Percentiles rank a stretch among this genome's conserved stretches.
Evolutionary conservation across 140 eudicot species (phyloP).

Genomic region (Flaveria floridana): DNA sequence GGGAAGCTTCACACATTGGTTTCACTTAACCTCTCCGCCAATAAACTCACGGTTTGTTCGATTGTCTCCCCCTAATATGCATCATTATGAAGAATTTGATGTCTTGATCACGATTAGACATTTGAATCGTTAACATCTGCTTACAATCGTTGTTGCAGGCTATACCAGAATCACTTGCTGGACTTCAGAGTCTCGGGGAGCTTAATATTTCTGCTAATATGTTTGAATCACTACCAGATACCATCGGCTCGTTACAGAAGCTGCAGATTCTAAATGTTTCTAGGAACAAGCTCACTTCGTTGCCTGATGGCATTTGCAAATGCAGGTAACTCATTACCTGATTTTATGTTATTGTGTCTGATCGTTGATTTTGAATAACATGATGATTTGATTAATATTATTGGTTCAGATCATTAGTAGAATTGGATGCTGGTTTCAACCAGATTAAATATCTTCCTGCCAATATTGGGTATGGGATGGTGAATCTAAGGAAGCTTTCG

Average conservation of each 20-base stretch:
- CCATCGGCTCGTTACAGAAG: constrained; percentile 58
- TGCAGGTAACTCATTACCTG: constrained; percentile 59
- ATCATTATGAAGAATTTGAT: neutral
- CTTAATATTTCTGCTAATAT: constrained; percentile 66
- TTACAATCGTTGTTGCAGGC: constrained; percentile 38
- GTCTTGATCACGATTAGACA: neutral
- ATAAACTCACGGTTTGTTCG: constrained; percentile 61
- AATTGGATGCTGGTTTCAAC: constrained; percentile 86
- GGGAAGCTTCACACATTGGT: constrained; percentile 62
- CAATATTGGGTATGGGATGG: constrained; percentile 67
- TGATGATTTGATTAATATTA: neutral
- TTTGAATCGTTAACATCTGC: neutral
- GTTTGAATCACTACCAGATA: constrained; percentile 71
- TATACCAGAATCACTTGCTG: constrained; percentile 84
- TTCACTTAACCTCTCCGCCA: constrained; percentile 67
- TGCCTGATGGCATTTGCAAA: constrained; percentile 85
- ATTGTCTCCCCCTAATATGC: no score
- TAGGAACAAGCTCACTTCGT: constrained; percentile 72
- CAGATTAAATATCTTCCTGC: constrained; percentile 69
- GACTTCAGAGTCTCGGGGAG: constrained; percentile 77
- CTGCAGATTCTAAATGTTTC: constrained; percentile 74
- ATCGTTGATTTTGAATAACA: no score
- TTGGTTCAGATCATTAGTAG: constrained; percentile 67
- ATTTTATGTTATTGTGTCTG: neutral
- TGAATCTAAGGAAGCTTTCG: constrained; percentile 53